Base-by-base conservation (phyloP, 2,329 filamentous ascomycete species). In the Celoporthe dispersa region DNA sequence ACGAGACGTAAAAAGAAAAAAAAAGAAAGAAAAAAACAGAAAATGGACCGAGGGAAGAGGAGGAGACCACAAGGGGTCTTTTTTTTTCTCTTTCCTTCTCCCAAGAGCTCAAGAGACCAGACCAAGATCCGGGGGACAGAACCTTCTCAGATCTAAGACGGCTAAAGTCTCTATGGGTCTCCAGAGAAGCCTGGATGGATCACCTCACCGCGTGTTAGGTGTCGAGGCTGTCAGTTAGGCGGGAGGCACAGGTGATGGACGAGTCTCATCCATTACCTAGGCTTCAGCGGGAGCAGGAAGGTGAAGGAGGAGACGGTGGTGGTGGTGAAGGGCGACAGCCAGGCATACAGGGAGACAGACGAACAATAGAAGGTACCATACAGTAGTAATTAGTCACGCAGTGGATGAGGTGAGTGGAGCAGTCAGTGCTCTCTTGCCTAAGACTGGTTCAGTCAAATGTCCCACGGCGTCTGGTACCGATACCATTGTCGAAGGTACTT, bases 321-420 rank as follows among this genome's bases (percentile, higher is more conserved):
- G 53, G 12, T 48, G 22, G 16, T 48, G 25, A 31, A 60, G 14
- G 33, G 22, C 2, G 33, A 3, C 28, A 35, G 2, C 5, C 16
- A 39, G 59, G 19, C 44, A 39, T 7, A 8, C 31, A 53, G 22
- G 39, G 8, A 28, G 51, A 11, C 12, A 60, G 57, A 37, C 16
- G 31, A 37, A 6, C 31, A 9, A 60, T 31, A 37, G 31, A 60
- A 60, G 5, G 19, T 19, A 44, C 3, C 16, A 44, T 48, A n/a
- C 19, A 19, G 11, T n/a, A 48, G 44, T 48, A 61, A 39, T n/a
- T 33, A 39, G 59, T n/a, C 19, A 61, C 33, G 33, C 31, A 61
- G 59, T 61, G 59, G 35, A 61, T 37, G 16, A 37, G n/a, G 33
- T 39, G 33, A 61, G 59, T 37, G 59, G 57, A n/a, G 55, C 31